A percentile compares a stretch with the other conserved stretches of the same genome.
Evolutionary conservation across 169 alveolate species (phyloP).

Genomic region (Eimeria maxima): DNA sequence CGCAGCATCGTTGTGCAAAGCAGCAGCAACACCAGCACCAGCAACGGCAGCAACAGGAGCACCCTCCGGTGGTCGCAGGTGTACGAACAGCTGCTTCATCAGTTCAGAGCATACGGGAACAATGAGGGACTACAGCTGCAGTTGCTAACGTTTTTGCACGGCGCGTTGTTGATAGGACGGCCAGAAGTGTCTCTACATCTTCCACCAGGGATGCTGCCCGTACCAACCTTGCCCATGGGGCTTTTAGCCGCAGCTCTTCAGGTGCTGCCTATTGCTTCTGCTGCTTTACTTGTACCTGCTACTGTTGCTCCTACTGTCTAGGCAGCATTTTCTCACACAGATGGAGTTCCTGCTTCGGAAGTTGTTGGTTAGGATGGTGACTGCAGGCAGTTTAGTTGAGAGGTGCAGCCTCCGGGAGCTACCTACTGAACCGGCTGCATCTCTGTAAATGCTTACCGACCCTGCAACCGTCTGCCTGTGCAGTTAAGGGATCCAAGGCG

Average conservation of each 20-base stretch:
- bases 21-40: constrained; percentile 35
- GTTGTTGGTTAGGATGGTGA: not conserved
- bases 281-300: not conserved
- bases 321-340: not conserved
- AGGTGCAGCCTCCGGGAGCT: not conserved
- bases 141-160: constrained; percentile 51
- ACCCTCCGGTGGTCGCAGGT: constrained; percentile 40
- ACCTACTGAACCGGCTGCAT: not conserved
- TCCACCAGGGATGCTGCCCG: constrained; percentile 42
- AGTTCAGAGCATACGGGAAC: constrained; percentile 38
- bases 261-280: not conserved
- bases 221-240: constrained; percentile 44
- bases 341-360: not conserved
- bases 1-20: constrained; percentile 49
- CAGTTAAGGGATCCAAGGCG: not conserved
- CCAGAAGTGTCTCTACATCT: constrained; percentile 34
- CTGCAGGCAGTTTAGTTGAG: not conserved
- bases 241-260: constrained; percentile 58
- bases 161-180: constrained; percentile 50
- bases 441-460: not conserved
- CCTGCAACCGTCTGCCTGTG: not conserved
- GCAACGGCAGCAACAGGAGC: constrained; percentile 46
- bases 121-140: constrained; percentile 53
- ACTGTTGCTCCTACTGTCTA: not conserved
- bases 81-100: constrained; percentile 53